Evolutionary conservation across 2,329 filamentous ascomycete genomes (phyloP), one percentile per base, ranked within the genome.

Genomic region (Thelonectria blattea): DNA sequence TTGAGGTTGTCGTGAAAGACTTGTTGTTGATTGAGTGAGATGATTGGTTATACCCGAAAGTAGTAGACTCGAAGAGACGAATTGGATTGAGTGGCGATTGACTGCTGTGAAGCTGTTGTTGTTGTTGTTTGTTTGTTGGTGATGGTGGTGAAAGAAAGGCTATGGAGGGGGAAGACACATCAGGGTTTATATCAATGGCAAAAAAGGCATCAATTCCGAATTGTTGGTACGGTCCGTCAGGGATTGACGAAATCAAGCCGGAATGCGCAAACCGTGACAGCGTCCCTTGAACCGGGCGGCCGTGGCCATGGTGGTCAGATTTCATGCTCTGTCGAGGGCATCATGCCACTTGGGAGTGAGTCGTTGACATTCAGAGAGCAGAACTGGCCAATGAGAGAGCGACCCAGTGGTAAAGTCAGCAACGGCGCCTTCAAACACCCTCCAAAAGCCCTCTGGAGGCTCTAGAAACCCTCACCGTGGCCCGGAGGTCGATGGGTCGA

Each of bases 221-320:
- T 47, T 63, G 54, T 30, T 22, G 50, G 49, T 58, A 48, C 15
- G 37, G 48, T 59, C 46, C 42, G 43, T 39, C 45, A 53, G 54
- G 42, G 54, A 47, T 60, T 56, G 37, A 50, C 55, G 57, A 68
- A 58, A 52, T 63, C 59, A 52, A 27, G n/a, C 58, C 61, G 53
- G 51, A 48, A 64, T 60, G 61, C 59, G 34, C 34, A 61, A 56
- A 60, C 48, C 32, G 32, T 48, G 30, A 39, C 69, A 68, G 65
- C 65, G 34, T 56, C 62, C 56, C 47, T 48, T 51, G 49, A 68
- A 56, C 65, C 68, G 34, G 27, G 34, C 45, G 64, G 58, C 51
- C 49, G 52, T 58, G 62, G 60, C 63, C 68, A 70, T 70, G 60
- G 56, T 71, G 68, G 69, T 68, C 69, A 71, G 69, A 71, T 71